Conservation (phyloP, 495 filamentous ascomycete genomes). For the Neurospora sp. region DNA sequence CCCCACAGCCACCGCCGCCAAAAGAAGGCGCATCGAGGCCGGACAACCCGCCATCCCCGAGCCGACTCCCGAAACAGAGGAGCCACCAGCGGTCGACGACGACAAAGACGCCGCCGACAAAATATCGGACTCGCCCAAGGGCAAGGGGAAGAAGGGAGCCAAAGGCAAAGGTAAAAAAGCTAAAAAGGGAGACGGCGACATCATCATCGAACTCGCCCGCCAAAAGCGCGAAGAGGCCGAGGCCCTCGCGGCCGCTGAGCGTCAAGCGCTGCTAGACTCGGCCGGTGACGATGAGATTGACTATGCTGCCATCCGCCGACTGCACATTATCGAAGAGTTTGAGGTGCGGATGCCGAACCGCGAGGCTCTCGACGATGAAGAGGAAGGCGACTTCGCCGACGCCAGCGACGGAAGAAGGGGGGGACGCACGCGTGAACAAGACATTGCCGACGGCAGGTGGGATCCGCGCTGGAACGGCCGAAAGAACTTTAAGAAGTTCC, state of each 20-base stretch:
- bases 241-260: conserved; percentile 47
- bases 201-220: conserved; percentile 55
- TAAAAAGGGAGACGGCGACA: conserved; percentile 32
- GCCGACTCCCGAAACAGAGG: conserved; percentile 11
- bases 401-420: background rate
- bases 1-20: conserved; percentile 62
- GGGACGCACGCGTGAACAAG: conserved; percentile 33
- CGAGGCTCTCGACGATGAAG: background rate
- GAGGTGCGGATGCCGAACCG: conserved; percentile 39
- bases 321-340: conserved; percentile 77
- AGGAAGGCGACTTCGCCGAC: background rate
- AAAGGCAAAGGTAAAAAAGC: conserved; percentile 42
- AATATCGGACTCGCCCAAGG: conserved; percentile 6
- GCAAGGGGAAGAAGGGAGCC: conserved; percentile 6
- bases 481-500: conserved; percentile 94
- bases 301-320: conserved; percentile 58
- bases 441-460: conserved; percentile 57
- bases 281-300: conserved; percentile 49
- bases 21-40: conserved; percentile 51
- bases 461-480: conserved; percentile 88
- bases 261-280: conserved; percentile 33
- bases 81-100: conserved; percentile 1
- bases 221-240: conserved; percentile 61
- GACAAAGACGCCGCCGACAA: background rate
- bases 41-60: conserved; percentile 27